Evolutionary conservation across 768 basidiomycete species (phyloP).

Genomic region (Kwoniella newhampshirensis): DNA sequence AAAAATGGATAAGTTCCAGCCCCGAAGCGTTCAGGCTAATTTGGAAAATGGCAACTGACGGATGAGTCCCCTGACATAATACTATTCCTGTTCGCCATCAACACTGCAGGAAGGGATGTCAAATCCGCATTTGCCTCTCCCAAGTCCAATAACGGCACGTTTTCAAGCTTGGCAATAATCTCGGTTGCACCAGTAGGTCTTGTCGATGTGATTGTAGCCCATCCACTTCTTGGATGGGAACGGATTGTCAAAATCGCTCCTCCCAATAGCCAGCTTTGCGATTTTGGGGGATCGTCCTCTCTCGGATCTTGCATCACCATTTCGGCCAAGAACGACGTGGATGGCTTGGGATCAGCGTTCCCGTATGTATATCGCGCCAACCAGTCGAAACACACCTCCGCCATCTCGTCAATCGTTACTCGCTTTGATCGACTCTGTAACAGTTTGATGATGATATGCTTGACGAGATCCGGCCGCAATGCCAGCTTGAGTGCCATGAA

Average conservation of each 20-base stretch:
- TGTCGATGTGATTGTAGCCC: constrained; percentile 81
- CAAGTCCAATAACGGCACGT: constrained; percentile 77
- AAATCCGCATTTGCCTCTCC: constrained; percentile 82
- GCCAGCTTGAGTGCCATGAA: constrained; percentile 81
- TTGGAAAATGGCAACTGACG: too few species aligned
- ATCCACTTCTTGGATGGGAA: constrained; percentile 69
- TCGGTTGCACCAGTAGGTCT: constrained; percentile 85
- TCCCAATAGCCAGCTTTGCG: constrained; percentile 81
- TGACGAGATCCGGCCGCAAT: constrained; percentile 75
- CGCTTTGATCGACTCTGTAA: constrained; percentile 79
- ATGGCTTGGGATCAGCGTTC: constrained; percentile 86
- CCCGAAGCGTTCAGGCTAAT: neutral
- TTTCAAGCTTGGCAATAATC: constrained; percentile 81
- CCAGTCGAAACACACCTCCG: constrained; percentile 98
- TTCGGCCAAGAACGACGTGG: constrained; percentile 73
- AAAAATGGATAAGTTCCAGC: neutral
- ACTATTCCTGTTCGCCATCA: constrained; percentile 67
- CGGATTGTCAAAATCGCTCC: constrained; percentile 81
- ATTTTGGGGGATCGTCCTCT: constrained; percentile 38
- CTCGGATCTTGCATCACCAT: constrained; percentile 61
- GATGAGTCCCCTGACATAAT: constrained; percentile 4
- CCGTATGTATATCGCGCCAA: constrained; percentile 90
- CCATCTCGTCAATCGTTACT: constrained; percentile 74
- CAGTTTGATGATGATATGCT: constrained; percentile 81
- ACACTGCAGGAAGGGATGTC: constrained; percentile 67